Evolutionary conservation across 306 rosid genomes (phyloP), one percentile per base, ranked within the genome.

Genomic region (Myrica gale): DNA sequence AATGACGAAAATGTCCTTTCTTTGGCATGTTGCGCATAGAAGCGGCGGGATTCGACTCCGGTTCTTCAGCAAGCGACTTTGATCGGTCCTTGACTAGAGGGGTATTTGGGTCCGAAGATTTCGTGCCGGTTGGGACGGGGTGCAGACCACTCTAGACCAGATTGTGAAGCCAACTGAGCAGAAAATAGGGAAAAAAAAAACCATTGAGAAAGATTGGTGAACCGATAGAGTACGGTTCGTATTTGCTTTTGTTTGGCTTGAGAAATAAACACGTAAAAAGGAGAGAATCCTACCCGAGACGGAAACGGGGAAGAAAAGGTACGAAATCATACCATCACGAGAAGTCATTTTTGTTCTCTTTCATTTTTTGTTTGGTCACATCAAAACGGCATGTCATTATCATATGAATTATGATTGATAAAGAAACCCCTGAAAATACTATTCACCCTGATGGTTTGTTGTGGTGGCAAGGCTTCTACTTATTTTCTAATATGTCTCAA

Each of bases 151-250:
- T 26, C 67, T 44, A 39, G n/a, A 51, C 23, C 41, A 48, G 2
- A 77, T 67, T 58, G 58, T 68, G 47, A 70, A 69, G 50, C 17
- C 56, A 74, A 78, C 41, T 69, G 56, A 78, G 80, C 70, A 78
- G 69, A 61, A 74, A 61, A 74, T 74, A 78, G 37, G 37, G 0
- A 2, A 2, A 32, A 32, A 2, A 32, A 32, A 32, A 32, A 32
- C 37, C 37, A 32, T 2, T 32, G 37, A 2, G 37, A 32, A 32
- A 32, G 37, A 32, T 32, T 2, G 37, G 37, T 32, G 37, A 32
- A 32, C 37, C 37, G 2, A 32, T 69, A 51, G 50, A 44, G 65
- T 12, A 9, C n/a, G 12, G 10, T 11, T 48, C 15, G 26, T 17
- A 7, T 17, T 54, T 54, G 17, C 20, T 47, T 1, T 48, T 48